These are phyloP conservation scores for Fraxinus sp. DNA, from an alignment of 305 asterid species.

Conservation along the genomic window DNA sequence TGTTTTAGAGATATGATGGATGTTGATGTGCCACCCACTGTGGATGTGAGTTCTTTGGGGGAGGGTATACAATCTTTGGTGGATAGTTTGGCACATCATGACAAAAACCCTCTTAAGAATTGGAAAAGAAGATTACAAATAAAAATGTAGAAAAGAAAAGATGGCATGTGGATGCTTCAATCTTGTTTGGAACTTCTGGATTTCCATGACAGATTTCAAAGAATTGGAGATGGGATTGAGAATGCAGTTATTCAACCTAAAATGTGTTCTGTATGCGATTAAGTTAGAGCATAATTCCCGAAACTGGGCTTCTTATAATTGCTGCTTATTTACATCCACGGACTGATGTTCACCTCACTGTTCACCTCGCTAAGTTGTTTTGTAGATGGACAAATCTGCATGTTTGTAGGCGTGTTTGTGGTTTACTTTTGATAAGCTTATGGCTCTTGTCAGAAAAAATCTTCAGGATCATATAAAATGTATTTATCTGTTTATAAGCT, in stretches of 20 bases:
- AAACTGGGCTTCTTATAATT: background rate
- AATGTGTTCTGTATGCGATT: background rate
- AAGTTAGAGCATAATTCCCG: background rate
- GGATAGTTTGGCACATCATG: background rate
- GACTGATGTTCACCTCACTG: background rate
- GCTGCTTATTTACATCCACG: background rate
- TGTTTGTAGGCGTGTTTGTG: background rate
- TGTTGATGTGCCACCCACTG: background rate
- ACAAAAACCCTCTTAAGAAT: background rate
- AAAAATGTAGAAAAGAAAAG: background rate
- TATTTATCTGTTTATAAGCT: slow-evolving; percentile 4
- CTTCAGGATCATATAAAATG: background rate
- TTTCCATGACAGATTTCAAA: background rate
- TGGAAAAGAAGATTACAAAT: background rate
- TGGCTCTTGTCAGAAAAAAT: background rate
- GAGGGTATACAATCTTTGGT: background rate
- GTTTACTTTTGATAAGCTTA: background rate
- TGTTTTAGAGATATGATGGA: background rate
- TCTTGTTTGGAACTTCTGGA: background rate
- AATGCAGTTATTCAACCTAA: background rate
- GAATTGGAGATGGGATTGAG: background rate
- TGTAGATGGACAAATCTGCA: background rate
- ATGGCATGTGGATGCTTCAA: background rate
- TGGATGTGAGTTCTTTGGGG: background rate
- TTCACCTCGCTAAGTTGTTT: background rate